Conservation (phyloP, 208 protist species). For the Crithidia brevicula region DNA sequence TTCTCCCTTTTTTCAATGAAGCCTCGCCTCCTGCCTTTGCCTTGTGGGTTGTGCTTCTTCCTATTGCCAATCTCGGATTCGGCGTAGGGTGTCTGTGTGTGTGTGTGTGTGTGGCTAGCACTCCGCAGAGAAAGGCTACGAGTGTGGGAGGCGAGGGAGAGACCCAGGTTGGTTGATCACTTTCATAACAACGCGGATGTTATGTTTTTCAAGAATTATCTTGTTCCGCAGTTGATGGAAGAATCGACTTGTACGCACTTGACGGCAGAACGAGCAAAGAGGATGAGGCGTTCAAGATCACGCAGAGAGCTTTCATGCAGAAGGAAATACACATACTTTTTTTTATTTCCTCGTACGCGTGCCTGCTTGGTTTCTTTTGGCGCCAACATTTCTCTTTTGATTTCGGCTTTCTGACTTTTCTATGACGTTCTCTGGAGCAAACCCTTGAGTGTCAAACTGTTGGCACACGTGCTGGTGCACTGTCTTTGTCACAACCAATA, state of each 20-base stretch:
- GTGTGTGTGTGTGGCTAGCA: too few relatives aligned
- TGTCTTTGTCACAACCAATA: neutral
- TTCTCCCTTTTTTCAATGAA: too few relatives aligned
- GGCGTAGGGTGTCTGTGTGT: too few relatives aligned
- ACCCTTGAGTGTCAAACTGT: conserved; percentile 16
- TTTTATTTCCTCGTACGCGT: neutral
- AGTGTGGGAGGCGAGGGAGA: neutral
- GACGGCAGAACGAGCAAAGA: neutral
- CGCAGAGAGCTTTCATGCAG: too few relatives aligned
- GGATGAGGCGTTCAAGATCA: neutral
- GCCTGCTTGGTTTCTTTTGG: conserved; percentile 25
- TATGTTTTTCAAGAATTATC: too few relatives aligned
- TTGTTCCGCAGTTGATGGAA: neutral
- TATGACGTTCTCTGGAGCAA: conserved; percentile 23
- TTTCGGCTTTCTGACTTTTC: conserved; percentile 9
- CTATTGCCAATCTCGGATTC: too few relatives aligned
- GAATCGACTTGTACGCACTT: neutral
- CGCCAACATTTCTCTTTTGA: conserved; percentile 1
- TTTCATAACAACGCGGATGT: too few relatives aligned
- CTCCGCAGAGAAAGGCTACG: neutral
- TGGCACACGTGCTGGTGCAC: neutral
- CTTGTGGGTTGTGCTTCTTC: too few relatives aligned
- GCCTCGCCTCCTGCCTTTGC: too few relatives aligned
- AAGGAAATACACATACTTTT: neutral
- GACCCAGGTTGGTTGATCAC: conserved; percentile 6